Evolutionary conservation across 2,329 filamentous ascomycete genomes (phyloP), one percentile per base, ranked within the genome.

Genomic region (Drechslera avenae): DNA sequence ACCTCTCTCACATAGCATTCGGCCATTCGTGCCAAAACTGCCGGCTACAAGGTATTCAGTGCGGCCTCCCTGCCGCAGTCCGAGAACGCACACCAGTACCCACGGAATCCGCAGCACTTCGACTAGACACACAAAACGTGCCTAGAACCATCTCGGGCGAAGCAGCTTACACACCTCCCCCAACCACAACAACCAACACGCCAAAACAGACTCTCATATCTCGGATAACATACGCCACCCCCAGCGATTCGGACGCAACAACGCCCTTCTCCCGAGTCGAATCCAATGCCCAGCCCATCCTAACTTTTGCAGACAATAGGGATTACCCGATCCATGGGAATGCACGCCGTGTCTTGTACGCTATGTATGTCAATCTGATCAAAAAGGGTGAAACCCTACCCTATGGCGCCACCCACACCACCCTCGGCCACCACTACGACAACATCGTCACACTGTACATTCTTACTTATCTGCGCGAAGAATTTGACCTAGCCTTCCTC

Each of bases 381-480:
- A 8, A 41, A 2, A 8, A n/a, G 3, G 5, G 14, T 3, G 19
- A 21, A 9, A 31, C 56, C 8, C 18, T 18, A 13, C 13, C 34
- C 2, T 58, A 34, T 18, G 17, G 33, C 28, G 8, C 19, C 5
- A 18, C 2, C 19, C 5, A 18, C 2, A 16, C 33, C 4, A 41
- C 23, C 3, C 49, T 64, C 14, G 16, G 52, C 4, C 13, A 48
- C 5, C 57, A 59, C 51, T 65, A 63, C 43, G 18, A 44, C 18
- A 51, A 52, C 12, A 54, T 64, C 1, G 36, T 62, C 3, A 49
- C 46, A 10, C 19, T 59, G 4, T 62, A 61, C 47, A 56, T 62
- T 9, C 32, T 62, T 31, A 46, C 50, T 4, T 21, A 46, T 10
- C 37, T 37, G 10, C 34, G 39, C 5, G 12, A 19, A 4, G 40